Evolutionary conservation across 106 monocot genomes (phyloP).

Genomic region (Allium fistulosum): DNA sequence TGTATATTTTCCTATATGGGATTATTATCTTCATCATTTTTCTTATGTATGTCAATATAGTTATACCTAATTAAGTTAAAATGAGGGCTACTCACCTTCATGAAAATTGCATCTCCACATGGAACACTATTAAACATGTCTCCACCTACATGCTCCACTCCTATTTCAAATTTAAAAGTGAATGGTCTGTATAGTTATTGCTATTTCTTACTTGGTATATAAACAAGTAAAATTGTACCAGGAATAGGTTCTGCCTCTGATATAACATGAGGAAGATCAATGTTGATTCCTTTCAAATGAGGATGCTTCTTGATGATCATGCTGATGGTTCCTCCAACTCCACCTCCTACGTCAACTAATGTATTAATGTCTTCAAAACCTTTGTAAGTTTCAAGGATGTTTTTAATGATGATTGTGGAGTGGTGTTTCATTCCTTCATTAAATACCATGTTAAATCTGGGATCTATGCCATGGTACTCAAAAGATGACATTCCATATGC

Average conservation of each 20-base stretch:
- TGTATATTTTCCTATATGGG: no score
- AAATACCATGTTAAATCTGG: conserved; percentile 10
- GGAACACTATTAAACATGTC: conserved; percentile 61
- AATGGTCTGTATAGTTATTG: no score
- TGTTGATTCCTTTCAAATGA: conserved; percentile 21
- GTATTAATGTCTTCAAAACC: conserved; percentile 15
- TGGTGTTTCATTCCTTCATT: conserved; percentile 32
- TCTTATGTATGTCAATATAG: neutral
- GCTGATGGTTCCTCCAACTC: conserved; percentile 25
- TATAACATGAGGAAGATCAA: conserved; percentile 24
- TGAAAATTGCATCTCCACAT: conserved; percentile 56
- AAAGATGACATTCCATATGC: conserved; percentile 22
- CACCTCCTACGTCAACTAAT: conserved; percentile 23
- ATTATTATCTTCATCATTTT: neutral
- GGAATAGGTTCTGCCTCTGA: conserved; percentile 10
- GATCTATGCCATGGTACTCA: conserved; percentile 36
- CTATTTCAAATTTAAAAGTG: neutral
- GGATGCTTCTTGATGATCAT: conserved; percentile 18
- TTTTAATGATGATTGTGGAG: conserved; percentile 31
- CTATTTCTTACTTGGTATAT: no score
- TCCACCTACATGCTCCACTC: conserved; percentile 54
- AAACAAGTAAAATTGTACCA: neutral
- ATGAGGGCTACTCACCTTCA: conserved; percentile 26
- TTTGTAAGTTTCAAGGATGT: conserved; percentile 18
- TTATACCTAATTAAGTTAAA: neutral